Base-by-base conservation (phyloP, 805 yeast species). In the Saccharomycopsis synnaedendra region DNA sequence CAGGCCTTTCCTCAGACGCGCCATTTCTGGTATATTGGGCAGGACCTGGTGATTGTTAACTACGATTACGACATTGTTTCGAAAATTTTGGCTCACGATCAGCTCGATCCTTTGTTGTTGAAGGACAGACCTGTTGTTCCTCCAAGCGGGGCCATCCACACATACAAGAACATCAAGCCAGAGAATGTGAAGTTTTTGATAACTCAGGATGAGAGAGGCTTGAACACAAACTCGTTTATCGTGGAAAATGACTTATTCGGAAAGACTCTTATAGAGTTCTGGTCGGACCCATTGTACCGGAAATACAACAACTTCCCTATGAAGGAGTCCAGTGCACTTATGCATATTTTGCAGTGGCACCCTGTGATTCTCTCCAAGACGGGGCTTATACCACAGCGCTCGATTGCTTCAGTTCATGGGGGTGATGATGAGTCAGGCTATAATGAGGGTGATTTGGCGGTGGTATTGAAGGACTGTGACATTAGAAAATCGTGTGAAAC, bases 261-360 rank as follows among this genome's bases (percentile, higher is more conserved):
- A 3, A 75, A 73, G 57, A 75, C 83, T 1, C 69, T 87, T 44
- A 57, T 89, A n/a, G 96, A 88, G 61, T 73, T 76, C 55, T 82
- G 96, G 88, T 62, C 74, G 34, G 93, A 86, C 60, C 78, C 79
- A 29, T 69, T 87, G 43, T 80, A 78, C 60, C 73, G 85, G 59
- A 71, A 74, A 44, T 87, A 83, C 64, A 64, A 64, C n/a, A 72
- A 72, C 49, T 85, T 85, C 64, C 74, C 74, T 9, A 54, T 61
- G 35, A 62, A 63, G 44, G 82, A 79, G 4, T 78, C 76, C 50
- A 71, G 74, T n/a, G 89, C 93, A 0, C 60, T 90, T 40, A 75
- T 85, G n/a, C 97, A 93, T 61, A 69, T 88, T 41, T 69, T 88
- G 56, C 97, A 87, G 64, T 93, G 97, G 98, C 98, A 90, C 61